Evolutionary conservation across 2,329 filamentous ascomycete genomes (phyloP), one percentile per base, ranked within the genome.

Genomic region (Leptographium lundbergii): DNA sequence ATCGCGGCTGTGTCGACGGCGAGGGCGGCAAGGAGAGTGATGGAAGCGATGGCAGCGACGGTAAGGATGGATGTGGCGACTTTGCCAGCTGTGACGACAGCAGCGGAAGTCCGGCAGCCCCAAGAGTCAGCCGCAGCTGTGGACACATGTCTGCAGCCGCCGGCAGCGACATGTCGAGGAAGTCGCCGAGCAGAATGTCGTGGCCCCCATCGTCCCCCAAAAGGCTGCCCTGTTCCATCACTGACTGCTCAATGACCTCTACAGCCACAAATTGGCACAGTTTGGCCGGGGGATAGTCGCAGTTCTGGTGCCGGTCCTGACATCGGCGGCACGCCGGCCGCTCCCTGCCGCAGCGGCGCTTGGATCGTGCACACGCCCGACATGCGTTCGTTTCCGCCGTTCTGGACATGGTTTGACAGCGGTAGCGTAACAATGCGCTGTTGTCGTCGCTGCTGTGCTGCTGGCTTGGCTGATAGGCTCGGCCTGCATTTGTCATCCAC

Each of bases 271-370:
- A 60, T 1, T 5, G 13, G 54, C 48, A 56, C 6, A 54, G 51
- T 36, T 57, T 61, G 6, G 58, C 22, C 13, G 63, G 55, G 6
- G 66, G 63, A 53, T 70, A 70, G 13, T 62, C 55, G 57, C 68
- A 69, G 10, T 19, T 19, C 24, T 59, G 42, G 11, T 61, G 61
- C 14, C 58, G 62, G 10, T 62, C 61, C 10, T 54, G 25, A 51
- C 68, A 69, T 17, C 68, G 61, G 36, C 58, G 52, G 59, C 68
- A 69, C 4, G 60, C 53, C 3, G 66, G 66, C 25, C 55, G 60
- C 50, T 65, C 59, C 45, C 58, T 64, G 7, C 59, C 62, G 57
- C 65, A 68, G 56, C 56, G 63, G 14, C 66, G 62, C 59, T 68
- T 68, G 2, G 66, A 60, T 25, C 54, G 62, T 14, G 64, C 62